Evolutionary conservation across 345 rosid genomes (phyloP), one percentile per base, ranked within the genome.

Genomic region (Eucalyptus marginata): DNA sequence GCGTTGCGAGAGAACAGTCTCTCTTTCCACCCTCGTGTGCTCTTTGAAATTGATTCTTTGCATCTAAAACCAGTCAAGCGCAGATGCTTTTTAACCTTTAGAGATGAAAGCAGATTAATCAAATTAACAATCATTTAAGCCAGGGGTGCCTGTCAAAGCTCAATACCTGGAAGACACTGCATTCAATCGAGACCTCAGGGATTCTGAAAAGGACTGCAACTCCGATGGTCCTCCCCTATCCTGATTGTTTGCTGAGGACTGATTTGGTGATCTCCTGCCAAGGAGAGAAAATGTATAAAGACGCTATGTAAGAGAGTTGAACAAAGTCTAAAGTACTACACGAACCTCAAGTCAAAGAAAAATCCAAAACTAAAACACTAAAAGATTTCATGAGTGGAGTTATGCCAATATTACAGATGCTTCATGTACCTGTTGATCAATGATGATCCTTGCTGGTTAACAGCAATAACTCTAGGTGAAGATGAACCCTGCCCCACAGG

Each of bases 21-120:
- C 89, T 98, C 99, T 89, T 94, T 98, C 99, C 98, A 98, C 88
- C 93, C 98, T 91, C 97, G 93, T 62, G 99, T 97, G 92, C 98
- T 93, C 96, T 95, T 98, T 88, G 99, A 94, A 92, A 98, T 94
- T 5, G 99, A 97, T 87, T 98, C 99, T 90, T 95, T 98, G 92
- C 96, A 98, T 92, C 99, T 98, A 86, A 76, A 88, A 58, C 59
- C 87, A 56, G 88, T 6, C 62, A 33, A 81, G 36, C 31, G 62
- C 43, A 86, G 62, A 44, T 81, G 49, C 56, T 54, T 27, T 36
- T 62, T 4, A 80, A 27, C 49, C 40, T 8, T 49, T 46, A 29
- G 29, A 81, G 54, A 76, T 20, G 51, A 51, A 54, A 59, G 89
- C 31, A 43, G 22, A 46, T 56, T 44, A 46, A 3, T 40, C 76